Conservation (phyloP, 148 eudicot genomes). For the Chenopodium formosanum region DNA sequence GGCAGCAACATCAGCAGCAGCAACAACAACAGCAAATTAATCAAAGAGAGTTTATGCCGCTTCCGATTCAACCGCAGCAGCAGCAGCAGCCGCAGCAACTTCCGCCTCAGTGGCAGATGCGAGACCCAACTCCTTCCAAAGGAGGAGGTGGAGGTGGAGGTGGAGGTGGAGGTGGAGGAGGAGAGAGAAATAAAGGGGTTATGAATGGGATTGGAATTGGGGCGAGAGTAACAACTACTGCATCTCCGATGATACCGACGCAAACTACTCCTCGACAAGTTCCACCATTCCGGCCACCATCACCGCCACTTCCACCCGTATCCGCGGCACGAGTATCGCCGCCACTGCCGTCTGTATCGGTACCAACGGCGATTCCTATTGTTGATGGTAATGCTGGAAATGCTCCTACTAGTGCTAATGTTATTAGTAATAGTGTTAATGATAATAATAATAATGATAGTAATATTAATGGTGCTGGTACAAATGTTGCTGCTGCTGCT, state of each 20-base stretch:
- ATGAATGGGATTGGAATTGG: constrained; percentile 14
- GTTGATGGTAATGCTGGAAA: constrained; percentile 26
- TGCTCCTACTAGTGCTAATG: neutral
- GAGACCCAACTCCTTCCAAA: constrained; percentile 29
- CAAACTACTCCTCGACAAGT: neutral
- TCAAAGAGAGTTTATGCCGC: constrained; percentile 25
- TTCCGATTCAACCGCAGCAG: constrained; percentile 15
- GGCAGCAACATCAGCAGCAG: constrained; percentile 23
- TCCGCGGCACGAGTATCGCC: constrained; percentile 1
- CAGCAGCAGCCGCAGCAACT: constrained; percentile 20
- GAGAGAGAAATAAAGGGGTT: constrained; percentile 16
- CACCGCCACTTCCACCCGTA: neutral
- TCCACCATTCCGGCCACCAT: neutral
- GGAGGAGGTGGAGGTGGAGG: neutral
- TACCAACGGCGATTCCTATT: neutral
- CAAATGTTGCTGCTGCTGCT: neutral
- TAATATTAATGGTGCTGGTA: constrained; percentile 2
- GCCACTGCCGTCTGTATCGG: neutral
- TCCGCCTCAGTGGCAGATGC: constrained; percentile 33
- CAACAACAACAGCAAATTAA: constrained; percentile 16
- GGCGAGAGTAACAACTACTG: neutral
- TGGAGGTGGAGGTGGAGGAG: neutral
- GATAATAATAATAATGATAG: neutral
- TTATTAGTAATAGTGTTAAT: neutral
- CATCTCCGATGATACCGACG: constrained; percentile 2